Evolutionary conservation across 495 filamentous ascomycete species (phyloP).

Genomic region (Aspergillus haitiensis): DNA sequence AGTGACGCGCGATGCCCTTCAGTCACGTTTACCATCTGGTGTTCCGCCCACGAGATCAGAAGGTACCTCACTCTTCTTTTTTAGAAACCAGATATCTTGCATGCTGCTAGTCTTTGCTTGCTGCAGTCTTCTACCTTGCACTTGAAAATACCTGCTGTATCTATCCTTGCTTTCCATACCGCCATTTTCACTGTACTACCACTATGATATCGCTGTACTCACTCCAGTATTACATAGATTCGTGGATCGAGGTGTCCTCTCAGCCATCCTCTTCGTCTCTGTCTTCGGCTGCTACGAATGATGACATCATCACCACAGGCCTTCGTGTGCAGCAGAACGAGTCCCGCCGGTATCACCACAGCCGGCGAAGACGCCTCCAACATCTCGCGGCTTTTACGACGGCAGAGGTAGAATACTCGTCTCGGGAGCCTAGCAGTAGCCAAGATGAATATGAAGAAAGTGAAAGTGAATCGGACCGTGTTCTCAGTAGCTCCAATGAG

Average conservation of each 20-base stretch:
- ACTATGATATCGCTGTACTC: constrained; percentile 50
- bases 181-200: constrained; percentile 11
- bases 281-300: constrained; percentile 72
- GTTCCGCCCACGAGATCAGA: constrained; percentile 47
- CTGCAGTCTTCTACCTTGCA: constrained; percentile 10
- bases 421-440: constrained; percentile 61
- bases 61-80: constrained; percentile 38
- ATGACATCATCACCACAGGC: constrained; percentile 85
- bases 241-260: constrained; percentile 94
- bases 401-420: constrained; percentile 51
- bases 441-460: constrained; percentile 89
- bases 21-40: constrained; percentile 41
- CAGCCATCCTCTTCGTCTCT: constrained; percentile 88
- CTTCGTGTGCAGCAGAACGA: constrained; percentile 66
- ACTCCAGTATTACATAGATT: constrained; percentile 68
- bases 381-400: constrained; percentile 47
- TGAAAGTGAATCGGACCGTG: constrained; percentile 78
- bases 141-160: constrained; percentile 25
- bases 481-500: constrained; percentile 85
- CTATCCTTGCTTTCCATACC: neutral
- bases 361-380: constrained; percentile 57
- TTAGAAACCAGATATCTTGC: constrained; percentile 22
- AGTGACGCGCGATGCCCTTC: constrained; percentile 43
- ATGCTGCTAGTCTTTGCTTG: constrained; percentile 18
- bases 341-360: constrained; percentile 36